phyloP scores from a whole-genome alignment of 139 green algal species.

The Haematococcus lacustris region DNA sequence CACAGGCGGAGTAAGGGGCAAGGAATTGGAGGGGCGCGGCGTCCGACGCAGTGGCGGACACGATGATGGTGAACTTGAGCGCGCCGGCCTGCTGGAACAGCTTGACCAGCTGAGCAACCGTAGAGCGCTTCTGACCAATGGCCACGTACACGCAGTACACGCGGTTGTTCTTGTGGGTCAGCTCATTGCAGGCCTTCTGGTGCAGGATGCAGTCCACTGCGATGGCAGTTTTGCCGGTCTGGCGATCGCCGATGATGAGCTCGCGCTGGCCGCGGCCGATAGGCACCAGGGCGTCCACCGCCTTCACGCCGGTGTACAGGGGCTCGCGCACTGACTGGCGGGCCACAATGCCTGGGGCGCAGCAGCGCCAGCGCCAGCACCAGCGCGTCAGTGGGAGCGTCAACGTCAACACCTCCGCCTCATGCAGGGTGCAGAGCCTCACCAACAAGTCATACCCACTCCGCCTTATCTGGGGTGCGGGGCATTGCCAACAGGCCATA shows the following conservation, averaged over 20 bases:
- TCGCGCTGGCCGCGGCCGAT: slow-evolving; percentile 86
- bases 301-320: slow-evolving; percentile 67
- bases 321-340: slow-evolving; percentile 53
- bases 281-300: slow-evolving; percentile 74
- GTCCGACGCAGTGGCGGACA: slow-evolving; percentile 82
- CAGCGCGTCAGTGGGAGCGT: neutral
- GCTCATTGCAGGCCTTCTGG: slow-evolving; percentile 49
- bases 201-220: slow-evolving; percentile 82
- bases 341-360: slow-evolving; percentile 52
- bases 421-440: neutral
- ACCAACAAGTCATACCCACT: neutral
- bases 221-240: slow-evolving; percentile 89
- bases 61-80: slow-evolving; percentile 77
- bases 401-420: neutral
- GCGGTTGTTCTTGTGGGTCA: slow-evolving; percentile 41
- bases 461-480: neutral
- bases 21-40: slow-evolving; percentile 80
- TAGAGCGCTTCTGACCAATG: slow-evolving; percentile 83
- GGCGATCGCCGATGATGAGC: slow-evolving; percentile 87
- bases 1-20: slow-evolving; percentile 83
- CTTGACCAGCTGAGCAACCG: slow-evolving; percentile 64
- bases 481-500: neutral
- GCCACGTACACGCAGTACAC: slow-evolving; percentile 88
- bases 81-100: slow-evolving; percentile 24
- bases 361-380: neutral